phyloP scores from a whole-genome alignment of 108 stramenopile species.

The Cylindrotheca closterium region DNA sequence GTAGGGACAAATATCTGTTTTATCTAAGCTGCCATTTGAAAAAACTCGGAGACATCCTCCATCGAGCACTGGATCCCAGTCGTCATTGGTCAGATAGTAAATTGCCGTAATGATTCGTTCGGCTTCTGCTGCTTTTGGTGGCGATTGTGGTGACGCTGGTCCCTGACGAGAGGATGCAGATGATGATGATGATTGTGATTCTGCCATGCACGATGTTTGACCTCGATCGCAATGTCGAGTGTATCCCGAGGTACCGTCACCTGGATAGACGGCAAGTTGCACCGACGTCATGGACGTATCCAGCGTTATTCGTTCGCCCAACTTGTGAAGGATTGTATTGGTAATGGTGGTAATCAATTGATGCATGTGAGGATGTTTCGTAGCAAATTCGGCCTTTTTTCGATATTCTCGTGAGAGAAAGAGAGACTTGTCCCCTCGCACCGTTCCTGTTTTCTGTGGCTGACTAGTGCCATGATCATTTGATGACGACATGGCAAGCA shows the following conservation, averaged over 20 bases:
- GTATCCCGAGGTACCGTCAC: constrained; percentile 60
- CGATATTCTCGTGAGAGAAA: constrained; percentile 47
- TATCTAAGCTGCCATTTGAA: constrained; percentile 8
- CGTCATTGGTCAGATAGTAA: constrained; percentile 61
- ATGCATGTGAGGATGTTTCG: constrained; percentile 36
- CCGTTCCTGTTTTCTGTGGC: constrained; percentile 1
- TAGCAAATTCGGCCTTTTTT: constrained; percentile 23
- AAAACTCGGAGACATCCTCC: constrained; percentile 59
- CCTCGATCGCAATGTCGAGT: constrained; percentile 60
- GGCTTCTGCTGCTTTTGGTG: neutral
- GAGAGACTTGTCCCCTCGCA: constrained; percentile 47
- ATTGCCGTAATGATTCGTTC: constrained; percentile 60
- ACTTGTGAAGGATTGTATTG: constrained; percentile 16
- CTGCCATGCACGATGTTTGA: constrained; percentile 14
- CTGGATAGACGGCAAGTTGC: constrained; percentile 62
- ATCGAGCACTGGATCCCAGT: constrained; percentile 56
- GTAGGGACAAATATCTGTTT: constrained; percentile 35
- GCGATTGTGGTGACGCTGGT: constrained; percentile 1
- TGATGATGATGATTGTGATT: constrained; percentile 2
- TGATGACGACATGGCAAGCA: constrained; percentile 11
- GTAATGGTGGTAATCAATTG: constrained; percentile 33
- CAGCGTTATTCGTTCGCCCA: constrained; percentile 19
- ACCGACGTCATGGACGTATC: constrained; percentile 51
- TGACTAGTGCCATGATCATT: neutral
- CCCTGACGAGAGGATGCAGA: no score